A percentile compares a stretch with the other conserved stretches of the same genome.
Evolutionary conservation across 164 flowering plant species (phyloP).

Genomic region (Piper longum): DNA sequence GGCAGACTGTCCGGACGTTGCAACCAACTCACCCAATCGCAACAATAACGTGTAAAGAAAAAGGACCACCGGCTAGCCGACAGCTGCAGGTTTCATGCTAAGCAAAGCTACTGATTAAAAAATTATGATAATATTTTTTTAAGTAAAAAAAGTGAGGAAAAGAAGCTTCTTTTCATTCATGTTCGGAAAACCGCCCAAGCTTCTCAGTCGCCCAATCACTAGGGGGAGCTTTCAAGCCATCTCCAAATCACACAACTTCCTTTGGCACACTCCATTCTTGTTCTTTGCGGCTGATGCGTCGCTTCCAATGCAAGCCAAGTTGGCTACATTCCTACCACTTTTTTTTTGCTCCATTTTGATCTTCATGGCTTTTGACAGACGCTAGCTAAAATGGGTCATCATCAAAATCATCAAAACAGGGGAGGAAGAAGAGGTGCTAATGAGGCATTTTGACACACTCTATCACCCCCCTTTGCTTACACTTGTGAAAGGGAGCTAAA

Average conservation of each 20-base stretch:
- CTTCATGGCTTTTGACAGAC: neutral
- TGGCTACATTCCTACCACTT: neutral
- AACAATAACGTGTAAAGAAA: neutral
- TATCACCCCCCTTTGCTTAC: neutral
- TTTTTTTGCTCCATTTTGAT: neutral
- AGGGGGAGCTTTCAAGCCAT: neutral
- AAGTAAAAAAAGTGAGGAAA: neutral
- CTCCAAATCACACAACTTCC: neutral
- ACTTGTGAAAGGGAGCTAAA: too few species aligned
- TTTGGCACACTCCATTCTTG: neutral
- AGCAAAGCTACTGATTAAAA: neutral
- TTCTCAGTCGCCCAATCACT: neutral
- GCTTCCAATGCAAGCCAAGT: slow-evolving; percentile 5
- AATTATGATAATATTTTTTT: too few species aligned
- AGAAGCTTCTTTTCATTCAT: neutral
- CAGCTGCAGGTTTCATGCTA: neutral
- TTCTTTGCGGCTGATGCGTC: slow-evolving; percentile 1
- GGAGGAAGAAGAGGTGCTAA: too few species aligned
- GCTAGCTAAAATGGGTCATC: neutral
- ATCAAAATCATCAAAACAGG: too few species aligned
- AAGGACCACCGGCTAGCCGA: neutral
- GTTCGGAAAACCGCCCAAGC: too few species aligned
- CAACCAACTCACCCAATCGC: neutral
- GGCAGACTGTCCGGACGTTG: neutral
- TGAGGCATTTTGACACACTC: too few species aligned